Percentiles rank a stretch among this genome's conserved stretches.
These are phyloP conservation scores for Zoysia pacifica DNA, from an alignment of 176 grass and related monocot species.

Conservation along the genomic window DNA sequence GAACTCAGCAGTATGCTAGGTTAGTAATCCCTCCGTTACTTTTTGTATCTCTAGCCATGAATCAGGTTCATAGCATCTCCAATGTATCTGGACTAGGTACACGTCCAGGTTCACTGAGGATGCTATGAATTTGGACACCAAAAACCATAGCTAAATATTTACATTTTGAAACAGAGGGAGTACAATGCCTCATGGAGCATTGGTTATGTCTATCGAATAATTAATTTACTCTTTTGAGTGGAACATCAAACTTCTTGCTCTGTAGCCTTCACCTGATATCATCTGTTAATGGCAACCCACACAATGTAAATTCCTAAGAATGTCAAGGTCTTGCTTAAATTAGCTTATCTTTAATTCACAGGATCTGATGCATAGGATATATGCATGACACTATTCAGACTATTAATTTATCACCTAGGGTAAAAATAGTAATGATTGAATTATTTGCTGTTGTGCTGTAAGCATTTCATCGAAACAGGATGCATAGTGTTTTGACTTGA, in stretches of 20 bases:
- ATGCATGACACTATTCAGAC: background rate
- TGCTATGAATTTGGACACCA: too few species aligned
- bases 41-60: too few species aligned
- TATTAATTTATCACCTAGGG: constrained; percentile 17
- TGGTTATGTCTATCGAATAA: constrained; percentile 26
- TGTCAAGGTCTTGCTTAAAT: constrained; percentile 10
- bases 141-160: too few species aligned
- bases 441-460: constrained; percentile 13
- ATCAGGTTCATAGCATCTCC: too few species aligned
- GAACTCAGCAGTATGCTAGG: constrained; percentile 72
- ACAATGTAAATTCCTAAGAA: background rate
- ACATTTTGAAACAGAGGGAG: too few species aligned
- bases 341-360: constrained; percentile 1
- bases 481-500: background rate
- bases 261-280: constrained; percentile 16
- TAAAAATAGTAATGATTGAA: constrained; percentile 29
- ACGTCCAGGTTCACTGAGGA: too few species aligned
- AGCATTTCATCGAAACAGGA: background rate
- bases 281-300: constrained; percentile 23
- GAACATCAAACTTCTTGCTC: constrained; percentile 5
- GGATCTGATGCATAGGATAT: background rate
- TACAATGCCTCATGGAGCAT: background rate
- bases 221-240: constrained; percentile 1
- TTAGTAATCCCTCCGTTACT: background rate
- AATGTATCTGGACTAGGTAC: too few species aligned